phyloP scores from a whole-genome alignment of 345 rosid genomes.

The Lagerstroemia speciosa region DNA sequence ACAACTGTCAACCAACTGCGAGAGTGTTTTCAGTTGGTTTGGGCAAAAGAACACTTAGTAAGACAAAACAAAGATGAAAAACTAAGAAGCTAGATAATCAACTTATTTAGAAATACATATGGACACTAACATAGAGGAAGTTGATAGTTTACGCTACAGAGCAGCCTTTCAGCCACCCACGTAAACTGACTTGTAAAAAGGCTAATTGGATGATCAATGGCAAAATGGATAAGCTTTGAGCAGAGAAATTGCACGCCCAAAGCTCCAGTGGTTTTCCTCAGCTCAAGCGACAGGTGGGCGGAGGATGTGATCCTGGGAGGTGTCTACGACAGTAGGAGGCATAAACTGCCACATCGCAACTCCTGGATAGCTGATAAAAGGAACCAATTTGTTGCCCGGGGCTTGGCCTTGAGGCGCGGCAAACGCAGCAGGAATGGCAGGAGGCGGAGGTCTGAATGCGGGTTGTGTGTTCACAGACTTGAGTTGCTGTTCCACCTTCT shows the following conservation, averaged over 20 bases:
- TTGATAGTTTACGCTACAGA: background rate
- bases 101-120: constrained; percentile 36
- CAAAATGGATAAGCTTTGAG: background rate
- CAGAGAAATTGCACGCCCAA: constrained; percentile 5
- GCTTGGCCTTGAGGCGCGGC: constrained; percentile 67
- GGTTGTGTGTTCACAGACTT: constrained; percentile 58
- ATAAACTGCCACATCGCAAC: constrained; percentile 98
- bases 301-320: constrained; percentile 95
- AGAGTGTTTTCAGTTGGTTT: background rate
- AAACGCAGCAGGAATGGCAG: constrained; percentile 58
- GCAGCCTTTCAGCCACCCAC: constrained; percentile 1
- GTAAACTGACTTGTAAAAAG: background rate
- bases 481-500: constrained; percentile 61
- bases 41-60: background rate
- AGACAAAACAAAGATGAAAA: background rate
- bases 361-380: constrained; percentile 84
- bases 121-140: background rate
- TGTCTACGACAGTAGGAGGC: constrained; percentile 93
- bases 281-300: constrained; percentile 82
- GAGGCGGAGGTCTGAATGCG: constrained; percentile 47
- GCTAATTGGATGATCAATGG: constrained; percentile 5
- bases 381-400: constrained; percentile 83
- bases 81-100: constrained; percentile 1
- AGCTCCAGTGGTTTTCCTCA: background rate
- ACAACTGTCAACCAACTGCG: background rate